Evolutionary conservation across 2,329 filamentous ascomycete species (phyloP).

Genomic region (Ophiocordyceps camponoti-leonardi): DNA sequence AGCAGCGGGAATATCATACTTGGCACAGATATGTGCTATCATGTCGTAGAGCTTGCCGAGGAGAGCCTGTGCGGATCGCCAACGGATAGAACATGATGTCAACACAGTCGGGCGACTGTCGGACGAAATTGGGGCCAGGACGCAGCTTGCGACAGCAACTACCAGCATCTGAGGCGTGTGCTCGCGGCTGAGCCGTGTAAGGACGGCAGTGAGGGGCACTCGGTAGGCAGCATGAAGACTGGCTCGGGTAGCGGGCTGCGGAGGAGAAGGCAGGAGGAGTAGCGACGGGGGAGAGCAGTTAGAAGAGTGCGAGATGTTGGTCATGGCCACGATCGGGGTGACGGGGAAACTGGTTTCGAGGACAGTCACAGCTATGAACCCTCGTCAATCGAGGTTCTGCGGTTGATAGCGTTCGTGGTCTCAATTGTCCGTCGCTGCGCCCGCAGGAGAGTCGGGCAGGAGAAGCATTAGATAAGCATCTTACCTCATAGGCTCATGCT

Average conservation of each 20-base stretch:
- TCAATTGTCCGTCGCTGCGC: no score
- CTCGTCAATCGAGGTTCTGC: no score
- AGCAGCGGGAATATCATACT: constrained; percentile 41
- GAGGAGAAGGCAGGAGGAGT: constrained; percentile 47
- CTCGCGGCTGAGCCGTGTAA: constrained; percentile 26
- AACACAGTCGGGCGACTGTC: constrained; percentile 9
- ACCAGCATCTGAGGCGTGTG: constrained; percentile 19
- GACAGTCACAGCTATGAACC: no score
- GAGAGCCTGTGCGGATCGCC: constrained; percentile 53
- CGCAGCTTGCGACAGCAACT: constrained; percentile 43
- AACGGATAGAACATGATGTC: constrained; percentile 24
- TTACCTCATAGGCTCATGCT: no score
- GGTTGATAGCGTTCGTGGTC: no score
- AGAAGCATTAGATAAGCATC: no score
- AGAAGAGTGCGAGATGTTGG: no score
- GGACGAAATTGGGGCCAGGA: constrained; percentile 26
- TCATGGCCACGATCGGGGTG: not conserved
- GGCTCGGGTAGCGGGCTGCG: constrained; percentile 31
- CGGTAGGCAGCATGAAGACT: constrained; percentile 42
- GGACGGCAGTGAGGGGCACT: constrained; percentile 34
- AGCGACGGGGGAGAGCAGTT: constrained; percentile 19
- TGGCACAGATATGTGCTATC: constrained; percentile 52
- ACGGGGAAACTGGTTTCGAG: no score
- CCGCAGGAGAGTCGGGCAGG: no score
- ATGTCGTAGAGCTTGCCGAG: constrained; percentile 66